Conservation (phyloP, 768 basidiomycete genomes). For the Tulasnella sp. region DNA sequence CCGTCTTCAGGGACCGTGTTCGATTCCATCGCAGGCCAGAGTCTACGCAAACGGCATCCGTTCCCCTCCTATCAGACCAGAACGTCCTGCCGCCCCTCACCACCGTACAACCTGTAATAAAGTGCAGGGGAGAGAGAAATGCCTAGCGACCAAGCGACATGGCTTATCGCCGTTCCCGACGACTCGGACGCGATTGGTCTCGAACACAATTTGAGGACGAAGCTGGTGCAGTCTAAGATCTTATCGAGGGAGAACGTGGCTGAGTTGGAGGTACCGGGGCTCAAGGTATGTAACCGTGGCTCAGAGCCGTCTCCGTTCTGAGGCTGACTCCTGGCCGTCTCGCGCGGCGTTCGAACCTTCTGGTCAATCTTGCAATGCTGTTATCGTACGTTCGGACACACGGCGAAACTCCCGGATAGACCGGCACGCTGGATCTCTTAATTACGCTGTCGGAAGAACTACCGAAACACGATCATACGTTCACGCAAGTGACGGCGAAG, state of each 20-base stretch:
- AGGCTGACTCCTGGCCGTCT: too few relatives aligned
- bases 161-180: conserved; percentile 78
- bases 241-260: conserved; percentile 38
- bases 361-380: not conserved
- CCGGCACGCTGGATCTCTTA: conserved; percentile 84
- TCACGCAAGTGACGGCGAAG: conserved; percentile 81
- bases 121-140: too few relatives aligned
- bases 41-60: too few relatives aligned
- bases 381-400: not conserved
- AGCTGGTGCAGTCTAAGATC: conserved; percentile 47
- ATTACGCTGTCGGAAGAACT: conserved; percentile 83
- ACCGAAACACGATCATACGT: conserved; percentile 80
- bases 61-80: too few relatives aligned
- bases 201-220: conserved; percentile 49
- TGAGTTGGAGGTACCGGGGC: conserved; percentile 63
- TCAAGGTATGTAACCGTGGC: conserved; percentile 68
- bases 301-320: too few relatives aligned
- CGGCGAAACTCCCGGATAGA: conserved; percentile 34
- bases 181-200: conserved; percentile 75
- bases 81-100: too few relatives aligned
- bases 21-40: too few relatives aligned
- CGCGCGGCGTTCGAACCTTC: too few relatives aligned
- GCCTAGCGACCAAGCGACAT: conserved; percentile 94
- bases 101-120: too few relatives aligned
- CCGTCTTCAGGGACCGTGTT: too few relatives aligned